Evolutionary conservation across 2,329 filamentous ascomycete genomes (phyloP), one percentile per base, ranked within the genome.

Genomic region (Phoma herbarum): DNA sequence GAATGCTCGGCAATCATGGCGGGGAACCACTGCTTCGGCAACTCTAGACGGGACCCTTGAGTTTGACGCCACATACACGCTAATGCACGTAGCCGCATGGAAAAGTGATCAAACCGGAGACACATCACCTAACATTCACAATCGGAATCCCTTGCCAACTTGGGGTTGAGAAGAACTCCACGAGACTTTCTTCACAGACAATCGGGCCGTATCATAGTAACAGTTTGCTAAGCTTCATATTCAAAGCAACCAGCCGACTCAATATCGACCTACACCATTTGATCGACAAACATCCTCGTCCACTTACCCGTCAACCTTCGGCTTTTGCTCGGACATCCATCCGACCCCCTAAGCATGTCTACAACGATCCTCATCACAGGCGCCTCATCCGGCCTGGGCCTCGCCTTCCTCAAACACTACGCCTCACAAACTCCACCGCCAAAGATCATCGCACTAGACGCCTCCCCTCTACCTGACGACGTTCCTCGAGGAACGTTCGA

Each of bases 331-430:
- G 44, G 49, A 33, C 14, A 31, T 33, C 23, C 18, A 43, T 52
- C 47, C 42, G 47, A 33, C 7, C 28, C 31, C 2, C 6, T 9
- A 18, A 61, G 3, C 4, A 66, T 64, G 52, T 10, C 58, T 18
- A 37, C 59, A 48, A 97, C 92, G 6, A 83, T 98, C 59, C 80
- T 98, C 57, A 87, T 99, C 68, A 98, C 95, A n/a, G 94, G 95
- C 58, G 93, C 94, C 33, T 95, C 91, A 4, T 95, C 92, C 33
- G 95, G 95, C 63, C 97, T 99, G 77, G 95, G 95, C 29, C 86
- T 86, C 56, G 87, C 85, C 68, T 90, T 75, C 45, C 28, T 71
- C 5, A 39, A 63, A 14, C 65, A 75, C 65, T 73, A 73, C 58
- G 48, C 59, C 33, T 63, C 63, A 0, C 61, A 59, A 0, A 53